Conservation (phyloP, 345 rosid genomes). For the Sonneratia caseolaris region DNA sequence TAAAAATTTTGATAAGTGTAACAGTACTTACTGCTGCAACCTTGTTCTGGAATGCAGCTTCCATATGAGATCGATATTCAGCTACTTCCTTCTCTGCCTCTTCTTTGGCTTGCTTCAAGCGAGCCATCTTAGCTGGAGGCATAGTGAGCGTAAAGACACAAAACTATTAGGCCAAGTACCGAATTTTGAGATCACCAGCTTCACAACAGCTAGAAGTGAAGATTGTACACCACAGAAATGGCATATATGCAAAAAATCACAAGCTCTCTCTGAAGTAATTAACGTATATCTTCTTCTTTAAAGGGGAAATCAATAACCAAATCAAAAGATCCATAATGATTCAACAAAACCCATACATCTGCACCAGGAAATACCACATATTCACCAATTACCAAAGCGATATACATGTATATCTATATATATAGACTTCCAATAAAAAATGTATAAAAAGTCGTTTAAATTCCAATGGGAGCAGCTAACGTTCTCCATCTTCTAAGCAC, state of each 20-base stretch:
- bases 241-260: not conserved
- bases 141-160: not conserved
- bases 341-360: not conserved
- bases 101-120: constrained; percentile 90
- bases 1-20: not conserved
- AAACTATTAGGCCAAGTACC: not conserved
- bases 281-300: not conserved
- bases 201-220: not conserved
- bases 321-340: not conserved
- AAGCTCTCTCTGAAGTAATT: not conserved
- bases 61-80: constrained; percentile 64
- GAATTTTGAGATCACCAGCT: not conserved
- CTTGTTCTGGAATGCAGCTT: constrained; percentile 73
- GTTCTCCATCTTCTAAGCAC: not conserved
- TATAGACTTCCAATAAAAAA: not conserved
- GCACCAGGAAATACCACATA: not conserved
- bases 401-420: not conserved
- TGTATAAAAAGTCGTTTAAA: not conserved
- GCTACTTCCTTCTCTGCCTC: constrained; percentile 86
- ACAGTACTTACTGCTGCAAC: constrained; percentile 51
- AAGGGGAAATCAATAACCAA: not conserved
- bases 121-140: constrained; percentile 58
- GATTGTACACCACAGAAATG: not conserved
- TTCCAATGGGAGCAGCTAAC: not conserved
- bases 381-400: not conserved